Conservation (phyloP, 2,329 filamentous ascomycete genomes). For the Cladosporium sp. region DNA sequence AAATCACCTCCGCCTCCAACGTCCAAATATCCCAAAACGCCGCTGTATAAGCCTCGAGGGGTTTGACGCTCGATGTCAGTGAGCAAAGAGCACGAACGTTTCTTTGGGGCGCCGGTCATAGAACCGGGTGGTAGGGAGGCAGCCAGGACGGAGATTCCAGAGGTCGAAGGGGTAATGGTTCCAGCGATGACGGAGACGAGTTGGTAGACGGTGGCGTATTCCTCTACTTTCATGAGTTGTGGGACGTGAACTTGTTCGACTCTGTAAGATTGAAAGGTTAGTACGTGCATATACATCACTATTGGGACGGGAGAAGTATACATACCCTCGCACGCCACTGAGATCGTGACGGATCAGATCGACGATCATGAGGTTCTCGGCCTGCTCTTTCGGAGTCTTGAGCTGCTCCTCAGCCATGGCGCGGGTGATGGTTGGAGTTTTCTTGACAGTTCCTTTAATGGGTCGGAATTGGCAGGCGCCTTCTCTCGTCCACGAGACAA, state of each 20-base stretch:
- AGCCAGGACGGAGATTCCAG: slow-evolving; percentile 71
- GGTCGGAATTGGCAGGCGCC: slow-evolving; percentile 76
- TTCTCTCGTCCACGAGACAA: slow-evolving; percentile 63
- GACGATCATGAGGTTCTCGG: slow-evolving; percentile 97
- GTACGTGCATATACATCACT: too few relatives aligned
- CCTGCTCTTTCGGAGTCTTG: slow-evolving; percentile 79
- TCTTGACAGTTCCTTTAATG: slow-evolving; percentile 95
- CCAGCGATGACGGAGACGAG: slow-evolving; percentile 87
- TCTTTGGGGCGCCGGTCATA: slow-evolving; percentile 97
- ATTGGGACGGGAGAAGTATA: too few relatives aligned
- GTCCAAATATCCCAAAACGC: slow-evolving; percentile 86
- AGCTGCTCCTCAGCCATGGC: slow-evolving; percentile 69
- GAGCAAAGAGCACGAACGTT: slow-evolving; percentile 82
- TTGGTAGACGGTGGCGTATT: slow-evolving; percentile 86
- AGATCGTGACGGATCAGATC: slow-evolving; percentile 94
- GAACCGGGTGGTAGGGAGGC: slow-evolving; percentile 80
- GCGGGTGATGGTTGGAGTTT: slow-evolving; percentile 64
- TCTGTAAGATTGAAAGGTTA: slow-evolving; percentile 15
- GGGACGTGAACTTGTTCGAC: slow-evolving; percentile 63
- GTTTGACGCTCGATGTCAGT: slow-evolving; percentile 59
- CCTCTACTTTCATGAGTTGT: slow-evolving; percentile 79
- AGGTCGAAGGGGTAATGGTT: slow-evolving; percentile 45
- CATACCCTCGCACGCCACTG: slow-evolving; percentile 74
- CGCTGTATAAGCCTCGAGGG: slow-evolving; percentile 75
- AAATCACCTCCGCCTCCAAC: slow-evolving; percentile 82